Percentiles rank a stretch among this genome's conserved stretches.
phyloP scores from a whole-genome alignment of 2,329 filamentous ascomycete genomes.

The Botrytis deweyae region DNA sequence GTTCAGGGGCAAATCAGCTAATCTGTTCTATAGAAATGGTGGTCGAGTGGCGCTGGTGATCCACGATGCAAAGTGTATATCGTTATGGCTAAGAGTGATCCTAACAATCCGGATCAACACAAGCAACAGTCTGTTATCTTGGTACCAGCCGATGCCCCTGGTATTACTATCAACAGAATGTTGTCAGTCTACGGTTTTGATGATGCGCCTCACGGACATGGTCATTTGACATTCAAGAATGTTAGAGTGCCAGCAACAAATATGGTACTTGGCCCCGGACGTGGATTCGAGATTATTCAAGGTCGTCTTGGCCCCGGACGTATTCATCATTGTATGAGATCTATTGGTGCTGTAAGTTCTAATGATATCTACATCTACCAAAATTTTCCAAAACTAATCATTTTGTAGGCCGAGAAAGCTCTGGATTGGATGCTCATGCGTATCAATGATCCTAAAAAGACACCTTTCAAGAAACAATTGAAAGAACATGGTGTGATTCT shows the following conservation, averaged over 20 bases:
- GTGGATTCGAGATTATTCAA: constrained; percentile 98
- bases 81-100: constrained; percentile 91
- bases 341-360: constrained; percentile 71
- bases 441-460: constrained; percentile 89
- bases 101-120: constrained; percentile 73
- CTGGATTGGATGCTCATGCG: constrained; percentile 94
- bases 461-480: constrained; percentile 84
- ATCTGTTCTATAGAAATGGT: constrained; percentile 76
- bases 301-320: constrained; percentile 92
- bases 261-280: constrained; percentile 88
- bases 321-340: constrained; percentile 97
- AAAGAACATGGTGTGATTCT: constrained; percentile 90
- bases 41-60: constrained; percentile 94
- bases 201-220: constrained; percentile 97
- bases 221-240: constrained; percentile 84
- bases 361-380: not conserved
- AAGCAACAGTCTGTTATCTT: constrained; percentile 90
- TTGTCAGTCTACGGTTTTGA: constrained; percentile 93
- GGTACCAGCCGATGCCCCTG: constrained; percentile 76
- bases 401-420: constrained; percentile 71
- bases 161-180: constrained; percentile 93
- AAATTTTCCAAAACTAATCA: constrained; percentile 25
- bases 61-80: constrained; percentile 90
- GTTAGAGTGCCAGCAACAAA: constrained; percentile 82
- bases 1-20: constrained; percentile 25